A percentile compares a stretch with the other conserved stretches of the same genome.
phyloP scores from a whole-genome alignment of 257 asterid genomes.

The Leonotis leonurus region DNA sequence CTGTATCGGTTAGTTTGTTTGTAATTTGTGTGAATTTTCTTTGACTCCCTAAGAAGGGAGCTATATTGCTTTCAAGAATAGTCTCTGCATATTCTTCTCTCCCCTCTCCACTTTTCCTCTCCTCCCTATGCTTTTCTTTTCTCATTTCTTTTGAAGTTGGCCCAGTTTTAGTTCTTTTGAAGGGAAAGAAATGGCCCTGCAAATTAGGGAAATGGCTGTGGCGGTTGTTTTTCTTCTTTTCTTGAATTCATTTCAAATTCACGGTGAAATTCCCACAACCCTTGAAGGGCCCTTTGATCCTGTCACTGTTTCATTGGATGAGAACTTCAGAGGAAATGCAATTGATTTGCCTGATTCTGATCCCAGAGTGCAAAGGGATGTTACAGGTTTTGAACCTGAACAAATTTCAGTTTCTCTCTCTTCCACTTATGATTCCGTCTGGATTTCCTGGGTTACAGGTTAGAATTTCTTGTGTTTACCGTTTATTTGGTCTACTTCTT shows the following conservation, averaged over 20 bases:
- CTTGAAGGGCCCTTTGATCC: constrained; percentile 84
- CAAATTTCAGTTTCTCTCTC: constrained; percentile 87
- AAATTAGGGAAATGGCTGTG: background rate
- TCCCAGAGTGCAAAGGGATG: constrained; percentile 68
- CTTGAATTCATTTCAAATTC: constrained; percentile 19
- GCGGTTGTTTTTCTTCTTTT: constrained; percentile 8
- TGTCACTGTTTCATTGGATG: constrained; percentile 61
- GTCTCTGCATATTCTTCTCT: background rate
- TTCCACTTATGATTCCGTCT: constrained; percentile 55
- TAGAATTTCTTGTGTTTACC: background rate
- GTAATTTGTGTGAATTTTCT: background rate
- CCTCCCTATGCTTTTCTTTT: background rate
- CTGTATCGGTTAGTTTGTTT: background rate
- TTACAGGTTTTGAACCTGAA: constrained; percentile 65
- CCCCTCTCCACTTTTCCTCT: background rate
- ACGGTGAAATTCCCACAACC: constrained; percentile 59
- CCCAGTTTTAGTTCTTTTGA: background rate
- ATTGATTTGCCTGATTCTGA: constrained; percentile 77
- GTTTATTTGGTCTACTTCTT: background rate
- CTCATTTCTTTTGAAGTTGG: background rate
- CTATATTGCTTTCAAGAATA: background rate
- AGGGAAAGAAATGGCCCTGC: constrained; percentile 25
- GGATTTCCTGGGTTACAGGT: constrained; percentile 99
- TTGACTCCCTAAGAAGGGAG: background rate
- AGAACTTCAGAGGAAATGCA: constrained; percentile 70